Conservation (phyloP, 2,329 filamentous ascomycete species). For the Aplosporella prunicola region DNA sequence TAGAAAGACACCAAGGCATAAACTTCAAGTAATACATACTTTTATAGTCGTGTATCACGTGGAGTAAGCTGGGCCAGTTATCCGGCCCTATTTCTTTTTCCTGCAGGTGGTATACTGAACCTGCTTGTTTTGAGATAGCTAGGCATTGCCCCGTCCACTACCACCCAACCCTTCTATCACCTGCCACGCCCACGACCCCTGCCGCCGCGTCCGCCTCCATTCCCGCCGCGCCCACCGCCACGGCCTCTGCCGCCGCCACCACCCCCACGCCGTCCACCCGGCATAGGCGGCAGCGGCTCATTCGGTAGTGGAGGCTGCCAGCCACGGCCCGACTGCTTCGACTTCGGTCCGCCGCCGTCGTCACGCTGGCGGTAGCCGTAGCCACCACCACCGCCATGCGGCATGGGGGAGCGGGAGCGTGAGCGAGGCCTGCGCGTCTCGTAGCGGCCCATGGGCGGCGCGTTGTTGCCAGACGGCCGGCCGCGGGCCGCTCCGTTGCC, state of each 20-base stretch:
- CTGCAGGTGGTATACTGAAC: too few relatives aligned
- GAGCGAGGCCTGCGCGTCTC: too few relatives aligned
- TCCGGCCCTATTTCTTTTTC: too few relatives aligned
- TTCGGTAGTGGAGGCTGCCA: slow-evolving; percentile 9
- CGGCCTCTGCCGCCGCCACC: neutral
- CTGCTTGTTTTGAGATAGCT: too few relatives aligned
- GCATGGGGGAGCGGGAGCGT: neutral
- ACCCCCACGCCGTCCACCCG: neutral
- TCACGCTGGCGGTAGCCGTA: neutral
- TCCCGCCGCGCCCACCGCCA: neutral
- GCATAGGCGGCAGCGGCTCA: neutral
- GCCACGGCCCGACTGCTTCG: neutral
- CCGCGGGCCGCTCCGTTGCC: neutral
- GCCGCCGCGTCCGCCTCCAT: slow-evolving; percentile 3
- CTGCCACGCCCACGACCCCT: slow-evolving; percentile 1
- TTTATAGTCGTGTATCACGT: too few relatives aligned
- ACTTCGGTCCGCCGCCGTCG: slow-evolving; percentile 1
- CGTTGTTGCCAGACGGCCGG: neutral
- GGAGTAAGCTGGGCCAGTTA: too few relatives aligned
- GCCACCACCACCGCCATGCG: neutral
- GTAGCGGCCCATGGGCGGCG: too few relatives aligned
- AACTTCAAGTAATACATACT: too few relatives aligned
- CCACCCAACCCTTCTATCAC: slow-evolving; percentile 3
- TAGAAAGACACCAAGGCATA: too few relatives aligned
- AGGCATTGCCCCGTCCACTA: neutral